Base-by-base conservation (phyloP, 345 rosid genomes). In the Sisymbrium irio region DNA sequence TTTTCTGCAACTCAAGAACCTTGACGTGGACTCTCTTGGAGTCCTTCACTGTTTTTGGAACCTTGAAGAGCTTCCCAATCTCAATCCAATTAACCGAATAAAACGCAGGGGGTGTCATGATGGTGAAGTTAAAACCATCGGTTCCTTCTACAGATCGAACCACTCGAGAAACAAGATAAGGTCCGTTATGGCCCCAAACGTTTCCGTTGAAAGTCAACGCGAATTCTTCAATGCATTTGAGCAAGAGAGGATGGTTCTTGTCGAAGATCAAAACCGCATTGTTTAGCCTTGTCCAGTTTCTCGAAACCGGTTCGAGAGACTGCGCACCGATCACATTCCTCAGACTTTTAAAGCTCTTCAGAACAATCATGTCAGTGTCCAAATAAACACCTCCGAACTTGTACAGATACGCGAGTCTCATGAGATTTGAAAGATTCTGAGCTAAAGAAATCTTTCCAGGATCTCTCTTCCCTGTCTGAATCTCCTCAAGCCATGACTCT, bases 111-210 rank as follows among this genome's bases (percentile, higher is more conserved):
- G 88, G 93, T 6, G 77, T 71, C 77, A 88, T n/a, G 47, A 92
- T 76, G 3, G 84, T 84, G 5, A 89, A 68, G 83, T 83, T 80
- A 78, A 65, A 80, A 0, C 81, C 85, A 4, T 60, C 62, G 0
- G 25, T 77, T 63, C 75, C 79, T 51, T 67, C 75, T 1, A 85
- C 83, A 33, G 72, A 78, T 49, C 60, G 40, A 50, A 82, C 82
- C 7, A 88, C 87, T 68, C 94, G 54, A 9, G 92, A 85, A 11
- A 92, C 83, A 62, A 88, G 58, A 60, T 83, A 84, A 0, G 97
- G 97, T 14, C 96, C 97, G 3, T 85, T 92, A 37, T 88, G 82
- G 1, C 94, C 94, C 92, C 97, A 92, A 74, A 82, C 83, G 39
- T 71, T 86, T 12, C 92, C 97, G 37, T 89, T 80, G 60, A 89